Evolutionary conservation across 108 stramenopile genomes (phyloP).

Genomic region (Cyclotella distinguenda): DNA sequence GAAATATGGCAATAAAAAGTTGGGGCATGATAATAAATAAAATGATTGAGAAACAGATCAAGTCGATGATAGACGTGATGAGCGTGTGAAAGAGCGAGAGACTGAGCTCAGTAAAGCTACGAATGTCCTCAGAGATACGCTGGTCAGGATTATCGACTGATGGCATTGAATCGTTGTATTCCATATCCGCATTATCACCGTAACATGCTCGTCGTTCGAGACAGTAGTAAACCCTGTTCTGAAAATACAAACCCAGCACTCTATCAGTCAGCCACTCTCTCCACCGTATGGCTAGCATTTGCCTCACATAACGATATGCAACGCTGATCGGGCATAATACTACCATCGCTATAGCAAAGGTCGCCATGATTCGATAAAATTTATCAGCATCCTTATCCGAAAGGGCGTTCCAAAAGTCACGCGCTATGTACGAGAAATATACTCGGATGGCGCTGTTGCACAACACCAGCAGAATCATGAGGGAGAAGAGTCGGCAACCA

Average conservation of each 20-base stretch:
- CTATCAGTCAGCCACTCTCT: slow-evolving; percentile 84
- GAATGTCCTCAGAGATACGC: slow-evolving; percentile 73
- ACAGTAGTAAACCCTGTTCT: slow-evolving; percentile 60
- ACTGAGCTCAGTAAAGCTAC: slow-evolving; percentile 61
- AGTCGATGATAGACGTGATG: slow-evolving; percentile 66
- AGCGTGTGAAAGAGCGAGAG: slow-evolving; percentile 66
- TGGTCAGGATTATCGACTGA: slow-evolving; percentile 81
- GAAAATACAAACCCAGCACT: slow-evolving; percentile 54
- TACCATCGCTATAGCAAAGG: slow-evolving; percentile 54
- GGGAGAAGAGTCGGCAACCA: slow-evolving; percentile 43
- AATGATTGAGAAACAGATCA: slow-evolving; percentile 65
- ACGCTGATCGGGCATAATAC: slow-evolving; percentile 77
- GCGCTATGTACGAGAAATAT: slow-evolving; percentile 70
- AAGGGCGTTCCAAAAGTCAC: slow-evolving; percentile 81
- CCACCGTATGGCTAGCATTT: slow-evolving; percentile 63
- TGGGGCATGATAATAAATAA: slow-evolving; percentile 62
- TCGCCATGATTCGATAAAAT: slow-evolving; percentile 55
- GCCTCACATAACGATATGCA: slow-evolving; percentile 60
- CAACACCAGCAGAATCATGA: slow-evolving; percentile 62
- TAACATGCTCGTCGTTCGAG: slow-evolving; percentile 39
- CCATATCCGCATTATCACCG: not conserved
- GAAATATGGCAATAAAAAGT: slow-evolving; percentile 64
- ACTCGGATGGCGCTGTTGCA: slow-evolving; percentile 73
- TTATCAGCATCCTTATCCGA: slow-evolving; percentile 58
- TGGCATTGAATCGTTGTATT: slow-evolving; percentile 11